Base-by-base conservation (phyloP, 371 early-diverging fungal genomes). In the Mucor ambiguus region DNA sequence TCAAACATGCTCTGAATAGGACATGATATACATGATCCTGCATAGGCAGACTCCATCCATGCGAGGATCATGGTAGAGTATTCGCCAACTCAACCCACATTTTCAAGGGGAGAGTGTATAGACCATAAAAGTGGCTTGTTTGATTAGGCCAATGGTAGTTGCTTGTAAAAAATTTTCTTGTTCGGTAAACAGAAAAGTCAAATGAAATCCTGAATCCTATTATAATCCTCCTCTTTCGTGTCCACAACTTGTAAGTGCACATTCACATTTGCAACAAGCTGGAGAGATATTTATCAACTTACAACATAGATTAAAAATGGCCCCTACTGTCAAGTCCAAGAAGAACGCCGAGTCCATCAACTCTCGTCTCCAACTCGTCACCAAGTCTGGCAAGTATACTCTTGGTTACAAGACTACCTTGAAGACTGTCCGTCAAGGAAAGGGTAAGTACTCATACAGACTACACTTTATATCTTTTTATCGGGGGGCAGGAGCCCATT, bases 331-430 rank as follows among this genome's bases (percentile, higher is more conserved):
- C 80, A 89, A 89, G 86, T 77, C 85, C 74, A 90, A 89, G 79
- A 91, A 91, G 85, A 68, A 87, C 72, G 79, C 86, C 63, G 97
- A 98, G 87, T 89, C 90, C 85, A 96, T 98, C 92, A 97, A 97
- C 95, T 90, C 96, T 75, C 92, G 96, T 77, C 90, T 98, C 79
- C 94, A 95, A 69, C 93, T 98, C 71, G 98, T 98, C 74, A 96
- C 96, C 95, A 98, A 97, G 93, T 92, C 93, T 82, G 99, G 99
- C 80, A 98, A 98, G 90, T 93, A 93, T 87, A 85, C 90, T 72
- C 91, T 98, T 68, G 99, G 99, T 64, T 96, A 96, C 94, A 96
- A 96, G 91, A 91, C 95, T 70, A 96, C 98, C 79, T 90, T 98
- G 81, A 96, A 96, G 92, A 87, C 92, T 68, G 85, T 98, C 73